Conservation (phyloP, 139 green algal species). For the Coccomyxa sp. region DNA sequence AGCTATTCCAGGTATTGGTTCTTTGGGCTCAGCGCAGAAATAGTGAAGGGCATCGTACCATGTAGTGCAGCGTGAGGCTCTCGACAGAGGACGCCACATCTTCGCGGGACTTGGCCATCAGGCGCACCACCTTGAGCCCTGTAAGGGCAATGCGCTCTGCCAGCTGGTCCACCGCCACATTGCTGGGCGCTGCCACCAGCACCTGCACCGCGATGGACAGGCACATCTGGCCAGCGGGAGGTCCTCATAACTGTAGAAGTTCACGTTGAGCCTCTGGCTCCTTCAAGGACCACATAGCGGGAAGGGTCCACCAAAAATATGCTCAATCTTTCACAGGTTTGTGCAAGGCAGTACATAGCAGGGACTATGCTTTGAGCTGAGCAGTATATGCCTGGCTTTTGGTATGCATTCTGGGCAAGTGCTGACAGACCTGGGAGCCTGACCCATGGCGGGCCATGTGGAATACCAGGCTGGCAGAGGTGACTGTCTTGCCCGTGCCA, state of each 20-base stretch:
- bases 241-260: too few relatives aligned
- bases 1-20: not conserved
- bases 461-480: constrained; percentile 93
- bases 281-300: too few relatives aligned
- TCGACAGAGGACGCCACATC: constrained; percentile 78
- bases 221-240: too few relatives aligned
- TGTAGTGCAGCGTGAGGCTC: constrained; percentile 96
- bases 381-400: too few relatives aligned
- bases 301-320: too few relatives aligned
- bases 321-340: not conserved
- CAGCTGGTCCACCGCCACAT: constrained; percentile 98
- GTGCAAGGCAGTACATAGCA: not conserved
- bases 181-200: constrained; percentile 91
- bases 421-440: not conserved
- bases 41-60: too few relatives aligned
- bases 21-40: not conserved
- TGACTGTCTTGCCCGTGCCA: constrained; percentile 98
- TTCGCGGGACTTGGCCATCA: constrained; percentile 88
- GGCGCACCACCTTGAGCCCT: constrained; percentile 91
- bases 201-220: constrained; percentile 73
- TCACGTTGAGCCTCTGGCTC: too few relatives aligned
- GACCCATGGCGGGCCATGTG: constrained; percentile 67
- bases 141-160: constrained; percentile 87
- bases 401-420: too few relatives aligned
- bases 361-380: not conserved